These are phyloP conservation scores for Fusarium siculi DNA, from an alignment of 2,329 filamentous ascomycete genomes.

Conservation along the genomic window DNA sequence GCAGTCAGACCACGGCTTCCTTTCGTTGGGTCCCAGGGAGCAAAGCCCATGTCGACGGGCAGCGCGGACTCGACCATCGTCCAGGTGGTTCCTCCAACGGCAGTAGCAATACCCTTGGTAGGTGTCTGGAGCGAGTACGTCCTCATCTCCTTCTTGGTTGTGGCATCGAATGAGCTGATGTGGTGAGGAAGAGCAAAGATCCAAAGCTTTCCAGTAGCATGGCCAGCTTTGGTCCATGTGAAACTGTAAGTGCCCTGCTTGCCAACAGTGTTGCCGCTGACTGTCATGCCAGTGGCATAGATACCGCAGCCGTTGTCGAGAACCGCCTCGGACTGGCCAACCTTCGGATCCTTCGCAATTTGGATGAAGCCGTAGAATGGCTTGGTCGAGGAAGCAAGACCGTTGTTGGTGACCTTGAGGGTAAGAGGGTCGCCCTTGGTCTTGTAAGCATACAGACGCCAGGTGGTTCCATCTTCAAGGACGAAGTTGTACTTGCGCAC, in stretches of 20 bases:
- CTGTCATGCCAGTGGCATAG: conserved; percentile 72
- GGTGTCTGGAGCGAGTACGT: conserved; percentile 77
- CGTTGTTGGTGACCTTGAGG: conserved; percentile 75
- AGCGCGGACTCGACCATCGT: conserved; percentile 80
- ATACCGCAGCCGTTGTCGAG: conserved; percentile 82
- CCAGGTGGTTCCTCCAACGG: conserved; percentile 78
- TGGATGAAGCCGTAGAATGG: conserved; percentile 85
- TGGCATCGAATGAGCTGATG: conserved; percentile 74
- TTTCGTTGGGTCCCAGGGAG: conserved; percentile 75
- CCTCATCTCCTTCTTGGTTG: conserved; percentile 61
- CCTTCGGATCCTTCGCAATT: conserved; percentile 78
- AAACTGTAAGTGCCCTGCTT: conserved; percentile 77
- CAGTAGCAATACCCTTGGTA: conserved; percentile 84
- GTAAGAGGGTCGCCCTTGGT: conserved; percentile 69
- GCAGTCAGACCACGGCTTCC: conserved; percentile 61
- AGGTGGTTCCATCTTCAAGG: conserved; percentile 77
- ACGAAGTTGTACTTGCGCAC: conserved; percentile 80
- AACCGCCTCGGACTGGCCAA: conserved; percentile 66
- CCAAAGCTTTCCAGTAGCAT: conserved; percentile 68
- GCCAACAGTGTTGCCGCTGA: conserved; percentile 72
- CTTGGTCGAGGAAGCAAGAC: conserved; percentile 70
- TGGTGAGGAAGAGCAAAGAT: conserved; percentile 95
- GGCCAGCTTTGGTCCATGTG: conserved; percentile 76
- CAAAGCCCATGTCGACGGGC: conserved; percentile 79
- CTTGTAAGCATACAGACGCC: conserved; percentile 82